Evolutionary conservation across 805 yeast genomes (phyloP), one percentile per base, ranked within the genome.

Genomic region (Teunomyces funiuensis): DNA sequence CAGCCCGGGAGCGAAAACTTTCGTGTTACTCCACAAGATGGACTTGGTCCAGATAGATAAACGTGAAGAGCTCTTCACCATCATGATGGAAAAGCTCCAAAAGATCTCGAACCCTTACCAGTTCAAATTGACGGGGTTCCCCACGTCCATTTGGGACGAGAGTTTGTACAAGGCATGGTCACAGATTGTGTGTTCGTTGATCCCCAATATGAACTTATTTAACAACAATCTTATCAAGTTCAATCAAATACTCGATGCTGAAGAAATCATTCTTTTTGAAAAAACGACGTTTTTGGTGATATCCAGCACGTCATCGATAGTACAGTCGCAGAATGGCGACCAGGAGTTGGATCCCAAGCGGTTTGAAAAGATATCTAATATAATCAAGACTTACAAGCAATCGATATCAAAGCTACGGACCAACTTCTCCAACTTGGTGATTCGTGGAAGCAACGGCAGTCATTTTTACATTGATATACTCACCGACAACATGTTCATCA

Each of bases 141-240:
- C 97, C 5, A 93, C 98, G 0, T 87, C 96, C 1, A 91, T 91
- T 43, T 91, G 98, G 98, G 97, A 91, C 65, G 98, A 91, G 61
- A 82, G 91, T 55, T 70, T 91, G 44, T 93, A 91, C 61, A 90
- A 86, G 61, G 99, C 99, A 1, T 93, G 99, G 99, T 87, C 96
- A 2, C 86, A 83, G 37, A 91, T 93, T 45, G 97, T 93, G 26
- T 90, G 98, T 57, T 85, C 97, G 2, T 73, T 93, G 51, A 91
- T 93, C 43, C 97, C 99, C 10, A 91, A 93, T 55, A 90, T 91
- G 78, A 74, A 79, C 28, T 66, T 81, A 11, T 85, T 88, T 55
- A 91, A 91, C 61, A 77, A 77, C 43, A 85, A 87, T 57, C 70
- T 93, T 45, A 66, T 82, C 36, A 82, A 80, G 51, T 79, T 93